Evolutionary conservation across 768 basidiomycete species (phyloP), one percentile per base, ranked within the genome.

Genomic region (Crucibulum laeve): DNA sequence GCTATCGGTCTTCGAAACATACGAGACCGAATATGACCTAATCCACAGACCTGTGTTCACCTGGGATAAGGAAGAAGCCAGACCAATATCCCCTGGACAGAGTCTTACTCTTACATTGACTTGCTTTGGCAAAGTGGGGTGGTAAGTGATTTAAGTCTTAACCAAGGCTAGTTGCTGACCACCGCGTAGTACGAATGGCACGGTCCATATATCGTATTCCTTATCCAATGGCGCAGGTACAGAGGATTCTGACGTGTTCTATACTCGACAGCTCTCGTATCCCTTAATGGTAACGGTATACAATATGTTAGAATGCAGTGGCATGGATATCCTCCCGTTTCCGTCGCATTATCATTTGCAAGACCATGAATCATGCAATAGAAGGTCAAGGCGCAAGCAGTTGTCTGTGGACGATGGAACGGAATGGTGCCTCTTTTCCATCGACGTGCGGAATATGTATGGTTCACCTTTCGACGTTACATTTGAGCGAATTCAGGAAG

Each of bases 251-350:
- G 71, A 78, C 38, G 62, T 80, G 32, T 95, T 98, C 61, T 79
- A 93, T 57, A 82, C 90, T 21, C 86, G 96, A 19, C 91, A 91
- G 55, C 63, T 97, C 41, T 79, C 84, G 23, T 91, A 91, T 57
- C 92, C 94, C 4, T 75, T 98, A 49, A 74, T 87, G 54, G 87
- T 96, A 46, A 95, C 94, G 3, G 96, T 98, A 10, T 96, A 97
- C 59, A 89, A 90, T 52, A 94, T 94, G 73, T 79, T 98, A 22
- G 90, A 95, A 60, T 90, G 89, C 53, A 76, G 84, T 49, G 73
- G 74, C 28, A 85, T 97, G 81, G 84, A 90, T 51, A 70, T 96
- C 48, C 64, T 91, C 25, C 82, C 87, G 11, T 80, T 89, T 49
- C 70, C 74, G 10, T 57, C 65, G 5, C 64, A 67, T 48, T 53